Evolutionary conservation across 352 stramenopile species (phyloP).

Genomic region (Globisporangium paddicum): DNA sequence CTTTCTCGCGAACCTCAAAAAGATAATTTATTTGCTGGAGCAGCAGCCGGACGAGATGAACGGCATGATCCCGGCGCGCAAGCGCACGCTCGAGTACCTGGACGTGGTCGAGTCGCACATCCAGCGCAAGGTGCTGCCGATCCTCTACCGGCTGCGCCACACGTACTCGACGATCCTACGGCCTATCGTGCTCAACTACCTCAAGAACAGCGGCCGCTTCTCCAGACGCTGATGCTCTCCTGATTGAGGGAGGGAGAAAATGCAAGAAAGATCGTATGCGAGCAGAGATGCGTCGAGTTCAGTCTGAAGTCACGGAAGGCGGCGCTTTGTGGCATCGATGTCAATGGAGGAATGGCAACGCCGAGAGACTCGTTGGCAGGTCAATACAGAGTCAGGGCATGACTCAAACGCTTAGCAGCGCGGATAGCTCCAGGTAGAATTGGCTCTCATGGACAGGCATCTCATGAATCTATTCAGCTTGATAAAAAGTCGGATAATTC

Average conservation of each 20-base stretch:
- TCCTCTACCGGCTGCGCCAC: conserved; percentile 66
- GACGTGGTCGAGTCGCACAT: conserved; percentile 84
- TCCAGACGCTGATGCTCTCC: conserved; percentile 26
- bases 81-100: conserved; percentile 73
- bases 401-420: neutral
- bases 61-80: conserved; percentile 68
- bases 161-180: conserved; percentile 79
- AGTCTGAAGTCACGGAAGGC: neutral
- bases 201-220: conserved; percentile 61
- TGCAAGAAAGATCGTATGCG: neutral
- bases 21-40: conserved; percentile 88
- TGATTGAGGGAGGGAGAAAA: neutral
- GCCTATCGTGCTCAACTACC: conserved; percentile 74
- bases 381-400: no score
- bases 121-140: conserved; percentile 77
- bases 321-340: neutral
- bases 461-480: no score
- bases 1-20: conserved; percentile 83
- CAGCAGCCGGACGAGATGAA: conserved; percentile 69
- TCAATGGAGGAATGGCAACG: neutral
- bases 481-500: no score
- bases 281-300: neutral
- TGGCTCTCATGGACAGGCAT: no score
- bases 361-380: neutral
- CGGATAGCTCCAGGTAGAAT: neutral